Evolutionary conservation across 495 filamentous ascomycete species (phyloP).

Genomic region (Thozetella sp.): DNA sequence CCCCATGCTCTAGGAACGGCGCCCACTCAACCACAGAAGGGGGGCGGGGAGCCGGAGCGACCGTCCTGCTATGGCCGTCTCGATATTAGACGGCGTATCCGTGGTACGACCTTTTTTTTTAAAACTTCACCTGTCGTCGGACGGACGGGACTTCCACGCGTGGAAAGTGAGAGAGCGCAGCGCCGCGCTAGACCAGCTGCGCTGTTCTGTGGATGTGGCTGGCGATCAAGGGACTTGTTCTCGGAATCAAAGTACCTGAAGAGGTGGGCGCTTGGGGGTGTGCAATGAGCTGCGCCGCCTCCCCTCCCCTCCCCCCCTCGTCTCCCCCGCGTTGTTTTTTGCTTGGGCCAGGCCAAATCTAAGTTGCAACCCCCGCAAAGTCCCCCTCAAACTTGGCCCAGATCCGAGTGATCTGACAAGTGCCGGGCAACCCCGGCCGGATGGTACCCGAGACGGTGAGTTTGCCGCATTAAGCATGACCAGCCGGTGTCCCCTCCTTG

Average conservation of each 20-base stretch:
- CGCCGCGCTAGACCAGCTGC: too few species aligned
- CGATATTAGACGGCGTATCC: too few species aligned
- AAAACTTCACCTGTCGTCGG: too few species aligned
- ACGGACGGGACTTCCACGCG: too few species aligned
- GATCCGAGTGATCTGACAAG: conserved; percentile 22
- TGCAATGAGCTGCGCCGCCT: background rate
- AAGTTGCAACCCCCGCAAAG: conserved; percentile 14
- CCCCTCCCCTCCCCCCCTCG: background rate
- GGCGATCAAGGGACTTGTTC: background rate
- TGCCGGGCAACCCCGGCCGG: conserved; percentile 20
- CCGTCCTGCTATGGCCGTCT: too few species aligned
- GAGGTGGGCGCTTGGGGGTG: background rate
- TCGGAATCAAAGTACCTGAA: background rate
- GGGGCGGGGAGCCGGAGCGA: too few species aligned
- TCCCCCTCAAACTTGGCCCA: conserved; percentile 20
- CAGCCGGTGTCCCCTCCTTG: conserved; percentile 8
- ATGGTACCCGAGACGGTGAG: conserved; percentile 20
- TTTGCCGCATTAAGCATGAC: conserved; percentile 17
- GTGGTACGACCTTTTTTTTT: too few species aligned
- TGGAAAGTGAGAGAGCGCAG: too few species aligned
- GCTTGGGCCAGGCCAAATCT: background rate
- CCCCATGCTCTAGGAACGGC: too few species aligned
- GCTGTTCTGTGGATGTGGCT: background rate
- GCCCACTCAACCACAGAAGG: too few species aligned
- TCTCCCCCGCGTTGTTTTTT: background rate